Percentiles rank a stretch among this genome's conserved stretches.
Conservation (phyloP, 352 stramenopile species). For the Phytophthora megakarya region DNA sequence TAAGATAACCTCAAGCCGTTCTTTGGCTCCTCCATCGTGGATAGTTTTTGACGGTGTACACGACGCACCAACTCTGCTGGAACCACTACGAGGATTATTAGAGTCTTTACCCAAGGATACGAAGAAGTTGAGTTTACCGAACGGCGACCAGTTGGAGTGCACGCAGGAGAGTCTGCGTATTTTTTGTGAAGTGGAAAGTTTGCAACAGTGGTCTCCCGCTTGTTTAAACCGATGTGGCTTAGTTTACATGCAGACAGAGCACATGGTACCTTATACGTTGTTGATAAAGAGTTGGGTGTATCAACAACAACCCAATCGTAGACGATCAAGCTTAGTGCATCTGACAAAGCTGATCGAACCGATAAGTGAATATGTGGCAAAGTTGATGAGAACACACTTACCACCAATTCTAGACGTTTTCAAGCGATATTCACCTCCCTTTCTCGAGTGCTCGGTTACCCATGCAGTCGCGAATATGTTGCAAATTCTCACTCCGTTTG, state of each 20-base stretch:
- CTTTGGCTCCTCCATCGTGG: slow-evolving; percentile 46
- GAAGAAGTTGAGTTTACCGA: slow-evolving; percentile 47
- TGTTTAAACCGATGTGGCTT: slow-evolving; percentile 58
- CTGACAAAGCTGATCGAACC: slow-evolving; percentile 17
- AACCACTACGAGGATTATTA: slow-evolving; percentile 46
- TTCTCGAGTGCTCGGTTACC: slow-evolving; percentile 47
- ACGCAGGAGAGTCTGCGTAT: slow-evolving; percentile 43
- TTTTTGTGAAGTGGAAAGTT: slow-evolving; percentile 60
- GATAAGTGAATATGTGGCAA: slow-evolving; percentile 39
- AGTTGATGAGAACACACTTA: slow-evolving; percentile 54
- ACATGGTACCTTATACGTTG: slow-evolving; percentile 62
- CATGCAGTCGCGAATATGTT: slow-evolving; percentile 59
- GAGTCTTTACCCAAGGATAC: slow-evolving; percentile 5
- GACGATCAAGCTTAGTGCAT: slow-evolving; percentile 16
- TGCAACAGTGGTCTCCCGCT: slow-evolving; percentile 60
- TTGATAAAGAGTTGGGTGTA: slow-evolving; percentile 71
- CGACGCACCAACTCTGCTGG: slow-evolving; percentile 39
- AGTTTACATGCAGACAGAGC: slow-evolving; percentile 56
- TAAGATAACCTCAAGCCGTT: slow-evolving; percentile 4
- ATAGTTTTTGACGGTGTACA: slow-evolving; percentile 64
- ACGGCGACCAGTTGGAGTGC: slow-evolving; percentile 60
- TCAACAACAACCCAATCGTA: slow-evolving; percentile 26
- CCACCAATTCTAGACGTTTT: slow-evolving; percentile 57
- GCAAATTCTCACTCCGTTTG: slow-evolving; percentile 40
- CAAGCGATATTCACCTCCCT: slow-evolving; percentile 45